Conservation (phyloP, 805 yeast genomes). For the Lipomyces oligophaga region DNA sequence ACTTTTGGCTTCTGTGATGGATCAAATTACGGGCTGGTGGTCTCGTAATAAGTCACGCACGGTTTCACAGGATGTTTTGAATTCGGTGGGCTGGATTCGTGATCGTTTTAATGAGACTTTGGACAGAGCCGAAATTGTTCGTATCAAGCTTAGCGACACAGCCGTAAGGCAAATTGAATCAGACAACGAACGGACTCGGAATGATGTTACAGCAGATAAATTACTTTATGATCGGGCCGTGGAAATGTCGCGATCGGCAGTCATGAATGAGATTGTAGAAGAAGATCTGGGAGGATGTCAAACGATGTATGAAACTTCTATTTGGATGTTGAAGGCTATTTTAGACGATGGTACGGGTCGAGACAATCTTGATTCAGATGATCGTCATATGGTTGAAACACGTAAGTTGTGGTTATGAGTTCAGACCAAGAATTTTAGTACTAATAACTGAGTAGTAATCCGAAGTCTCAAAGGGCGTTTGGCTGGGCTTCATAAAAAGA, state of each 20-base stretch:
- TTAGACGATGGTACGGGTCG: constrained; percentile 51
- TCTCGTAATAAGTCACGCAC: constrained; percentile 40
- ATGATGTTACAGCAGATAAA: constrained; percentile 60
- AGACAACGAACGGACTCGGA: background rate
- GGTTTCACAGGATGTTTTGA: constrained; percentile 36
- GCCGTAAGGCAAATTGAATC: too few species aligned
- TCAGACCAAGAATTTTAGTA: too few species aligned
- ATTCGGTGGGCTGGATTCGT: constrained; percentile 85
- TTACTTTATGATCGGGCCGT: constrained; percentile 76
- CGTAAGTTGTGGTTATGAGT: too few species aligned
- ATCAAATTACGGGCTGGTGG: constrained; percentile 90
- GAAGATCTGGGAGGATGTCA: constrained; percentile 76
- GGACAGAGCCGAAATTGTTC: constrained; percentile 80
- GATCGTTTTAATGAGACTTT: constrained; percentile 83
- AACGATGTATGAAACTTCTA: constrained; percentile 80
- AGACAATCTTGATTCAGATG: constrained; percentile 64
- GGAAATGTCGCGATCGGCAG: constrained; percentile 89
- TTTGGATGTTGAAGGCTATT: constrained; percentile 93
- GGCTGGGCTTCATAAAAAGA: too few species aligned
- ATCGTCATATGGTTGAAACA: constrained; percentile 51
- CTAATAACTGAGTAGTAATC: too few species aligned
- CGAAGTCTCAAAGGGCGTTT: too few species aligned
- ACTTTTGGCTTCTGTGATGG: constrained; percentile 80
- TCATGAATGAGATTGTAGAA: constrained; percentile 76
- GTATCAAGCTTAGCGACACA: constrained; percentile 37